Conservation (phyloP, 257 asterid species). For the Solanum corneliomulleri region DNA sequence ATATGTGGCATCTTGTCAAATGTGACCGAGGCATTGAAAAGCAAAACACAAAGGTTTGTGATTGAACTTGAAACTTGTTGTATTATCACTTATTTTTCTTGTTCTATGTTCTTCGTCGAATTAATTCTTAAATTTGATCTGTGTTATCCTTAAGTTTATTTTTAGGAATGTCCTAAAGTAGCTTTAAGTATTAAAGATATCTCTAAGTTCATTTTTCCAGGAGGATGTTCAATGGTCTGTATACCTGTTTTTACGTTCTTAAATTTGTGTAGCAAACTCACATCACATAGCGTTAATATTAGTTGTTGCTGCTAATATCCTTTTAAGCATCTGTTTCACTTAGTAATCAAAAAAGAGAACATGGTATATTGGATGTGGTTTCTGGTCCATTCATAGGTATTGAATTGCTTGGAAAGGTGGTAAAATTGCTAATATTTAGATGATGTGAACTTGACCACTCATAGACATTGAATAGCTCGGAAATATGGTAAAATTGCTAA, state of each 20-base stretch:
- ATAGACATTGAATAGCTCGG: not conserved
- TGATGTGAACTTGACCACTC: not conserved
- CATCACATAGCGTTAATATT: not conserved
- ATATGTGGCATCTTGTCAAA: constrained; percentile 48
- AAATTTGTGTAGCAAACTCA: not conserved
- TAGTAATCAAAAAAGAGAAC: not conserved
- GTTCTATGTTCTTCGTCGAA: not conserved
- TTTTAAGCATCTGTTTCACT: not conserved
- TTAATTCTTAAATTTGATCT: not conserved
- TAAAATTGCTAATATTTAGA: not conserved
- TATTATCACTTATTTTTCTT: not conserved
- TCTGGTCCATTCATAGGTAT: not conserved
- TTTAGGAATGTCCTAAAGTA: not conserved
- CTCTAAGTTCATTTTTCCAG: not conserved
- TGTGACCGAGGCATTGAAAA: constrained; percentile 40
- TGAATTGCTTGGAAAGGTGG: not conserved
- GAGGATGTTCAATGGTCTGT: not conserved
- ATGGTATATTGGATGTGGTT: not conserved
- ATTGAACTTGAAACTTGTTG: not conserved
- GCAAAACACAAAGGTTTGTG: constrained; percentile 25
- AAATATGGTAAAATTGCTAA: not conserved
- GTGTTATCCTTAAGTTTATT: not conserved
- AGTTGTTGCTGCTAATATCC: not conserved
- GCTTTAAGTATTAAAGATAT: not conserved
- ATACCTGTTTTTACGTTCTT: not conserved